Evolutionary conservation across 345 rosid species (phyloP).

Genomic region (Arabidopsis arenosa): DNA sequence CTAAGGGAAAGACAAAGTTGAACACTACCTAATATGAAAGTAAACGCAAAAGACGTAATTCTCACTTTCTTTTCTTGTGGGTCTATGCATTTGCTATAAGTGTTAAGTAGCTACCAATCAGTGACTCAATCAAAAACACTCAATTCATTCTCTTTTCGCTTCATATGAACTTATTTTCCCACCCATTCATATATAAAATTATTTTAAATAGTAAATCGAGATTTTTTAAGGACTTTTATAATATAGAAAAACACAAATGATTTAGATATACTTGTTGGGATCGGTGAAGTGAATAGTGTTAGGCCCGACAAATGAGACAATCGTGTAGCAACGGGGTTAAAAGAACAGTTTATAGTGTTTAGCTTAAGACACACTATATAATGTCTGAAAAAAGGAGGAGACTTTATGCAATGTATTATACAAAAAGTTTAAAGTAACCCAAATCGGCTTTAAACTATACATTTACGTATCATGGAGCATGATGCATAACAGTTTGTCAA

Average conservation of each 20-base stretch:
- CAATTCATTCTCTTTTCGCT: background rate
- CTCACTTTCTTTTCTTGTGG: constrained; percentile 6
- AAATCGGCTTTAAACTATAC: constrained; percentile 13
- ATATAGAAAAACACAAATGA: background rate
- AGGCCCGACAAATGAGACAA: constrained; percentile 8
- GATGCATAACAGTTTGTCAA: constrained; percentile 8
- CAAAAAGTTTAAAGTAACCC: background rate
- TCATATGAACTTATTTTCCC: background rate
- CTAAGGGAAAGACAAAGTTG: constrained; percentile 9
- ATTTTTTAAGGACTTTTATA: constrained; percentile 5
- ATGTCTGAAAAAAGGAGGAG: background rate
- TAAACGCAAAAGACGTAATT: constrained; percentile 8
- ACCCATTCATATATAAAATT: background rate
- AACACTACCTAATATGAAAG: background rate
- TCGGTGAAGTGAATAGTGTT: background rate
- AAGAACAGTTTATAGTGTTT: background rate
- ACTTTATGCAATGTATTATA: constrained; percentile 9
- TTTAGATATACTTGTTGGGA: constrained; percentile 1
- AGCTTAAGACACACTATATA: constrained; percentile 1
- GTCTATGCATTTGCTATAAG: background rate
- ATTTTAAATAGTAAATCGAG: background rate
- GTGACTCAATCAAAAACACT: background rate
- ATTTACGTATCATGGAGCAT: background rate
- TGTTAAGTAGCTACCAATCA: constrained; percentile 28
- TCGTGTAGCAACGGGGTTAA: constrained; percentile 1